Base-by-base conservation (phyloP, 176 grass and related monocot genomes). In the Zizania latifolia region DNA sequence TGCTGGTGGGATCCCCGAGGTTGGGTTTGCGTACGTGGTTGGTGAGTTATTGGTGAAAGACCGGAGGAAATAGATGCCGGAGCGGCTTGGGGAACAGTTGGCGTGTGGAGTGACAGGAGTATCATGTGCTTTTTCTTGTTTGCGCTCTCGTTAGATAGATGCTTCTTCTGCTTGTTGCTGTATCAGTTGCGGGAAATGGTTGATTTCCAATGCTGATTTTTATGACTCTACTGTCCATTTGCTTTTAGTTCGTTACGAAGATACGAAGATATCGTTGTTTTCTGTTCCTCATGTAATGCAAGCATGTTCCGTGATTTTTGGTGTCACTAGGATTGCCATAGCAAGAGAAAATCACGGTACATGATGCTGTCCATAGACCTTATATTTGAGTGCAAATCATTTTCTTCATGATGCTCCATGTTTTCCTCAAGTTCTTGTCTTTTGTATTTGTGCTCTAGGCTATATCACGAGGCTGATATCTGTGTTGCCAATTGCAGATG, bases 401-500 rank as follows among this genome's bases (percentile, higher is more conserved):
- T 44, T 71, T 64, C 23, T 15, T 30, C 41, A 32, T 40, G 8
- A 15, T 66, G 26, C 7, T 68, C 8, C 2, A 22, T 70, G n/a
- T 48, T 37, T 38, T 65, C 31, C 8, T 81, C 38, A 13, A 37
- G 62, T 39, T 68, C n/a, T 50, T 10, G 0, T 4, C 33, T 28
- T 53, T 7, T 45, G 10, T 13, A 38, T 40, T 51, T 71, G 43
- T 61, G 66, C 9, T 43, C 10, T 64, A 34, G 55, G 7, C 6
- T 16, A 4, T 58, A 45, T 76, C 34, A 53, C 23, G 43, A 78
- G 23, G 11, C 62, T 70, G 29, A 63, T 22, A 57, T 30, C 22
- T 75, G 14, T n/a, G 4, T 65, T 78, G 35, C 51, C 58, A 22
- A 57, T 53, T 81, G 27, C 79, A 80, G 81, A 56, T 86, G 66